These are phyloP conservation scores for Lojkania enalia DNA, from an alignment of 2,329 filamentous ascomycete species.

Conservation along the genomic window DNA sequence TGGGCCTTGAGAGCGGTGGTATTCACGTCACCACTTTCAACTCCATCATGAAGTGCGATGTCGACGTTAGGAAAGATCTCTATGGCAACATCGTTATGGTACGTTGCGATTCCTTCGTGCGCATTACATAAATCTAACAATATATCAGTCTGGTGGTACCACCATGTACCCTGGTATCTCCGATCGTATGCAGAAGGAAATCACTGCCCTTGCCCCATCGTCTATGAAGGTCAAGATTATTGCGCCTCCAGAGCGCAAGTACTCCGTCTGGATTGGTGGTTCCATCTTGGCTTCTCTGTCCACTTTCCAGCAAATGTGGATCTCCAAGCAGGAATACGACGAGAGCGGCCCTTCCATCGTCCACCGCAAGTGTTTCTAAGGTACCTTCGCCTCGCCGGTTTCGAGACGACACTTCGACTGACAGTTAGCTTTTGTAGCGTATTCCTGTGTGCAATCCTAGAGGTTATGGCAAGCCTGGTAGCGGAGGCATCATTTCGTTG, in stretches of 20 bases:
- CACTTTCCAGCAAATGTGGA: slow-evolving; percentile 99
- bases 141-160: slow-evolving; percentile 90
- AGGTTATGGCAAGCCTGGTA: slow-evolving; percentile 44
- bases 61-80: slow-evolving; percentile 99
- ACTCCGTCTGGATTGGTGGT: slow-evolving; percentile 99
- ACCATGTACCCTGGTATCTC: slow-evolving; percentile 99
- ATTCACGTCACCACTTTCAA: slow-evolving; percentile 99
- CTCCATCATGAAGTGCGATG: slow-evolving; percentile 99
- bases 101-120: slow-evolving; percentile 49
- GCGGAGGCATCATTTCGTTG: slow-evolving; percentile 41
- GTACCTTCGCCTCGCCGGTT: slow-evolving; percentile 46
- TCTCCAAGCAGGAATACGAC: slow-evolving; percentile 99
- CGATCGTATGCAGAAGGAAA: slow-evolving; percentile 99
- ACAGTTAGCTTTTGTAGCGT: slow-evolving; percentile 32
- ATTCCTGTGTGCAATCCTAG: slow-evolving; percentile 39
- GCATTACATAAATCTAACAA: slow-evolving; percentile 41
- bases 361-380: slow-evolving; percentile 99
- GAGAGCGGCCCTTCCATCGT: slow-evolving; percentile 99
- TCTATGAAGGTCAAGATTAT: slow-evolving; percentile 99
- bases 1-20: slow-evolving; percentile 97
- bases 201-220: slow-evolving; percentile 96
- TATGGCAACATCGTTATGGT: slow-evolving; percentile 99
- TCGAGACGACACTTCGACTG: slow-evolving; percentile 21
- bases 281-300: slow-evolving; percentile 99
- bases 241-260: slow-evolving; percentile 99